Evolutionary conservation across 306 rosid species (phyloP), one percentile per base, ranked within the genome.

Genomic region (Vigna radiata): DNA sequence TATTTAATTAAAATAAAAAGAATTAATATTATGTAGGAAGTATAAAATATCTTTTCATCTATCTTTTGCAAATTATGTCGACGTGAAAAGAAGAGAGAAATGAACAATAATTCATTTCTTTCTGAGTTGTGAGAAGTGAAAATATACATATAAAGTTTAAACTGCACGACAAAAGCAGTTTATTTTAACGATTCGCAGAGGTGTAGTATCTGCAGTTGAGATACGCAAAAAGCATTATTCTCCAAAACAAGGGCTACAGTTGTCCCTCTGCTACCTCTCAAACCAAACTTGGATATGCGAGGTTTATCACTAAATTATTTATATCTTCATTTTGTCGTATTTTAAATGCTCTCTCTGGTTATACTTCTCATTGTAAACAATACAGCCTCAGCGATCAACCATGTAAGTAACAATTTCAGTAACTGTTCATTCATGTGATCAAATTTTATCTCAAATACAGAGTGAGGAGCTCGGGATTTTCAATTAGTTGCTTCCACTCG

Each of bases 401-500:
- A 37, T 37, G 44, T 53, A 65, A 55, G 25, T 58, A 66, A 77
- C 79, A 72, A 56, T 56, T 68, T 25, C 62, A 19, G 11, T 1
- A 11, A 37, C 17, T 16, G 41, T 46, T 29, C 67, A 33, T 72
- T 15, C 61, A 14, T 29, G 52, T 70, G 53, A 75, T 66, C 31
- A 73, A 58, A 36, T 70, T 49, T 84, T 83, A 95, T 88, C 84
- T 90, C 86, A 95, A 85, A 68, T 85, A 86, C 88, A 95, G 81
- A 81, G 81, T 61, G 41, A 92, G 85, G 80, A 95, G 89, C 72
- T 90, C 94, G 0, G 97, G 97, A 67, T 88, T 89, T 83, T 95
- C 96, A 48, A 89, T 86, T 69, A 83, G 73, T 46, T 83, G 85
- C 77, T 92, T 95, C 97, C 99, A 92, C 78, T 92, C 96, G 72